These are phyloP conservation scores for Neonectria punicea DNA, from an alignment of 2,329 filamentous ascomycete genomes.

Conservation along the genomic window DNA sequence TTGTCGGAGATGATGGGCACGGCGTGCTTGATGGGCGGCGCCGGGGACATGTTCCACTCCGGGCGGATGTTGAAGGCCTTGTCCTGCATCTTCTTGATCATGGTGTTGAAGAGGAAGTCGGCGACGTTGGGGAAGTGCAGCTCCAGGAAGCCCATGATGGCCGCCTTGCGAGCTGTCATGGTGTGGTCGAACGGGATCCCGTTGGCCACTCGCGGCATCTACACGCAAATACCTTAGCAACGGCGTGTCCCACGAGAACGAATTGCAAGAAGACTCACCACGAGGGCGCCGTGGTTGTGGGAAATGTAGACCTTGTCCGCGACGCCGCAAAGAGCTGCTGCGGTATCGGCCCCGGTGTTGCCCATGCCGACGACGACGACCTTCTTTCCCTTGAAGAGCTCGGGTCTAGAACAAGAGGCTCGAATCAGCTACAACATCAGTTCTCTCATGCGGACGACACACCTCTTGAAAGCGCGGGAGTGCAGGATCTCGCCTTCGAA, in stretches of 20 bases:
- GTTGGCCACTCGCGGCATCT: constrained; percentile 47
- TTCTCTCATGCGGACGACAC: not conserved
- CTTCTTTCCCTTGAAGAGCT: constrained; percentile 51
- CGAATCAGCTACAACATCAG: not conserved
- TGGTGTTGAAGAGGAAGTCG: constrained; percentile 37
- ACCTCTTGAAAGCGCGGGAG: constrained; percentile 49
- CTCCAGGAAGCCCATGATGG: constrained; percentile 45
- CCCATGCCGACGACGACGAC: constrained; percentile 57
- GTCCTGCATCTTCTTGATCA: constrained; percentile 38
- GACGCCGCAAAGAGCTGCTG: constrained; percentile 46
- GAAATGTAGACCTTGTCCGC: constrained; percentile 54
- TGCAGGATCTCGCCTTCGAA: constrained; percentile 55
- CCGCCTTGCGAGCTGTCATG: constrained; percentile 47
- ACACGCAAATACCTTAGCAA: not conserved
- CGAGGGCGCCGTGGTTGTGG: constrained; percentile 51
- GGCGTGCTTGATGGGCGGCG: constrained; percentile 37
- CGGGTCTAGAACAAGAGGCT: constrained; percentile 24
- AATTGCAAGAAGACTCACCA: constrained; percentile 43
- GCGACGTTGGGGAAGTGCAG: constrained; percentile 33
- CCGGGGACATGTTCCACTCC: constrained; percentile 44
- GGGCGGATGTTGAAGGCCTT: constrained; percentile 39
- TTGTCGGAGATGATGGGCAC: constrained; percentile 44
- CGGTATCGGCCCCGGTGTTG: constrained; percentile 48
- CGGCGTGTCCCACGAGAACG: not conserved
- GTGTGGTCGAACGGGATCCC: constrained; percentile 49